Conservation (phyloP, 1,284 basidiomycete genomes). For the Leccinum ponderosum region DNA sequence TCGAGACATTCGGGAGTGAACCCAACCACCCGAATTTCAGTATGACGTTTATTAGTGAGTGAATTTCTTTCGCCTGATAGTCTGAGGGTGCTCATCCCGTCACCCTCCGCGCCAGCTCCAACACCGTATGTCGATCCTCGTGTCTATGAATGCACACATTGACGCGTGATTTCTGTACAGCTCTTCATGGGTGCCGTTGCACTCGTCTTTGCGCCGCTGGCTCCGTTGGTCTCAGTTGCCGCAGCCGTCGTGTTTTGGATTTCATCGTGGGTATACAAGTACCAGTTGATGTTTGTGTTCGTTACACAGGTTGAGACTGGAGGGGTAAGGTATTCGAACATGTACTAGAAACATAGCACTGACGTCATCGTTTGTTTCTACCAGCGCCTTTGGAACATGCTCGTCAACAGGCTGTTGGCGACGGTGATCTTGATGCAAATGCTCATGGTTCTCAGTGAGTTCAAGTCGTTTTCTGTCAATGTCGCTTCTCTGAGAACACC, state of each 20-base stretch:
- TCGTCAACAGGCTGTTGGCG: conserved; percentile 81
- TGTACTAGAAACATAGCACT: conserved; percentile 1
- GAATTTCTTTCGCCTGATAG: not conserved
- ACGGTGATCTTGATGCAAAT: conserved; percentile 81
- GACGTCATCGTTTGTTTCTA: not conserved
- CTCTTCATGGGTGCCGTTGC: conserved; percentile 88
- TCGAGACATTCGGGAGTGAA: conserved; percentile 94
- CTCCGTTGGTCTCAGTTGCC: conserved; percentile 81
- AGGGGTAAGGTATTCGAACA: conserved; percentile 56
- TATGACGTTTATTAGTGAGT: conserved; percentile 88
- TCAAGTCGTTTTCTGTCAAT: not conserved
- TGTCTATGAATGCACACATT: conserved; percentile 6
- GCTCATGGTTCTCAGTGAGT: conserved; percentile 84
- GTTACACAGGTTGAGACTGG: conserved; percentile 88
- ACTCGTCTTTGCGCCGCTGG: conserved; percentile 88
- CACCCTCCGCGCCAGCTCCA: conserved; percentile 47
- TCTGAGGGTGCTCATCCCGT: conserved; percentile 10
- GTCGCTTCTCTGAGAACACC: conserved; percentile 1
- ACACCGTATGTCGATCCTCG: conserved; percentile 48
- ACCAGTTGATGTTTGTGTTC: conserved; percentile 92
- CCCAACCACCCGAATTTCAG: conserved; percentile 91
- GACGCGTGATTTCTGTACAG: conserved; percentile 36
- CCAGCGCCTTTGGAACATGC: conserved; percentile 90
- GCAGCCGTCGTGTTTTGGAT: conserved; percentile 85
- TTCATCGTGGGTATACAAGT: conserved; percentile 83